These are phyloP conservation scores for Capsicum chinense DNA, from an alignment of 257 asterid species.

Conservation along the genomic window DNA sequence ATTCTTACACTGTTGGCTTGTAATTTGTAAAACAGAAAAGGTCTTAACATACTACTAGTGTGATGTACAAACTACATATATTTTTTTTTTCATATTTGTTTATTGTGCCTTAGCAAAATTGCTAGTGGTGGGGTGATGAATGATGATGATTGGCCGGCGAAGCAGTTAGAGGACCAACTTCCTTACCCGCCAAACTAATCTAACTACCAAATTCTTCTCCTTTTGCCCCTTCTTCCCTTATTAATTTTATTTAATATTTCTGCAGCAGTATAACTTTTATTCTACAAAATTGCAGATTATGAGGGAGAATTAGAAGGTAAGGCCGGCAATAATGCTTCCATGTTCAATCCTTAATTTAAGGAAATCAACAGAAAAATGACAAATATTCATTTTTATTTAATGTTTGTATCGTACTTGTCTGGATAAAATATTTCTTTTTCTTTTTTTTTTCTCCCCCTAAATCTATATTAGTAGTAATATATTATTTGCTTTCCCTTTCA, in stretches of 20 bases:
- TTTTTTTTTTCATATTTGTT: no score
- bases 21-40: no score
- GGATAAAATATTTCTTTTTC: not conserved
- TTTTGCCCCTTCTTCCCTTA: not conserved
- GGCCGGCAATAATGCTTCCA: conserved; percentile 22
- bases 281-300: not conserved
- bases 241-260: not conserved
- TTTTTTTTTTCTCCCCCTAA: no score
- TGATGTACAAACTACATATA: no score
- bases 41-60: no score
- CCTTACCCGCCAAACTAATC: not conserved
- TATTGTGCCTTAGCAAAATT: not conserved
- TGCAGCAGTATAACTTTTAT: not conserved
- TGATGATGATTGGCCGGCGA: not conserved
- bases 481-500: not conserved
- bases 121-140: not conserved
- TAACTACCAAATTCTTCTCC: conserved; percentile 24
- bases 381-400: not conserved
- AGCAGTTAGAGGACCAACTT: conserved; percentile 11
- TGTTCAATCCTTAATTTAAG: conserved; percentile 19
- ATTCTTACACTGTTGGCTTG: no score
- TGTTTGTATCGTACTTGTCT: conserved; percentile 18
- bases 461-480: not conserved
- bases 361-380: conserved; percentile 21
- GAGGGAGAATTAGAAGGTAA: not conserved